A percentile compares a stretch with the other conserved stretches of the same genome.
Conservation (phyloP, 75 land plant species). For the Adiantum capillusveneris region DNA sequence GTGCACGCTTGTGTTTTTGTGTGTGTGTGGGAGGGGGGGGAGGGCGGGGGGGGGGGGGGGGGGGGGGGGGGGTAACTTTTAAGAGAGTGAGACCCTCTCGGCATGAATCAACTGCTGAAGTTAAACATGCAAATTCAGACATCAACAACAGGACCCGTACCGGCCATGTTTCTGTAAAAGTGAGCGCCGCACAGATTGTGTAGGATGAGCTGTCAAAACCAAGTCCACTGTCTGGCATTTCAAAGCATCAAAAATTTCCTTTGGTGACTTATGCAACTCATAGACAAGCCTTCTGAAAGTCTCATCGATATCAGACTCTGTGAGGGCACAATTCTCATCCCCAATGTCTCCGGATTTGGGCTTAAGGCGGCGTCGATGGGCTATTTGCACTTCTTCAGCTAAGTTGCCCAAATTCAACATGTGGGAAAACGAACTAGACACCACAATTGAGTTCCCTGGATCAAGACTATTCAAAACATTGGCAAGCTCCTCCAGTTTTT, state of each 20-base stretch:
- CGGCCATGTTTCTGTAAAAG: slow-evolving; percentile 80
- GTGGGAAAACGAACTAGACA: slow-evolving; percentile 77
- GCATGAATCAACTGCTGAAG: no score
- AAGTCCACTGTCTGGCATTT: slow-evolving; percentile 88
- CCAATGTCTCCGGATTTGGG: slow-evolving; percentile 60
- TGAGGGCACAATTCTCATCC: slow-evolving; percentile 70
- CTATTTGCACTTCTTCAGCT: slow-evolving; percentile 95
- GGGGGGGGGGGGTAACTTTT: no score
- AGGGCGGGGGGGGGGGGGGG: no score
- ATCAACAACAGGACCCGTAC: no score
- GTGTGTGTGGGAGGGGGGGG: no score
- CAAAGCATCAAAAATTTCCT: slow-evolving; percentile 85
- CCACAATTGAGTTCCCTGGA: slow-evolving; percentile 80
- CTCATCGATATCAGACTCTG: slow-evolving; percentile 90
- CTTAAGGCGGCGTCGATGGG: slow-evolving; percentile 56
- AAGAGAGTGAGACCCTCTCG: no score
- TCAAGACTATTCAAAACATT: slow-evolving; percentile 58
- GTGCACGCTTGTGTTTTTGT: no score
- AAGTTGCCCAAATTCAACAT: slow-evolving; percentile 85
- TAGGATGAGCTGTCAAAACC: slow-evolving; percentile 89
- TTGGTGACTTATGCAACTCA: slow-evolving; percentile 57
- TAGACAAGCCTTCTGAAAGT: slow-evolving; percentile 64
- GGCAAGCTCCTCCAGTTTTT: slow-evolving; percentile 75
- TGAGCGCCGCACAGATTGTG: slow-evolving; percentile 82
- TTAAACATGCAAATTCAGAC: no score